Conservation (phyloP, 2,329 filamentous ascomycete species). For the Colletotrichum spaethianum region DNA sequence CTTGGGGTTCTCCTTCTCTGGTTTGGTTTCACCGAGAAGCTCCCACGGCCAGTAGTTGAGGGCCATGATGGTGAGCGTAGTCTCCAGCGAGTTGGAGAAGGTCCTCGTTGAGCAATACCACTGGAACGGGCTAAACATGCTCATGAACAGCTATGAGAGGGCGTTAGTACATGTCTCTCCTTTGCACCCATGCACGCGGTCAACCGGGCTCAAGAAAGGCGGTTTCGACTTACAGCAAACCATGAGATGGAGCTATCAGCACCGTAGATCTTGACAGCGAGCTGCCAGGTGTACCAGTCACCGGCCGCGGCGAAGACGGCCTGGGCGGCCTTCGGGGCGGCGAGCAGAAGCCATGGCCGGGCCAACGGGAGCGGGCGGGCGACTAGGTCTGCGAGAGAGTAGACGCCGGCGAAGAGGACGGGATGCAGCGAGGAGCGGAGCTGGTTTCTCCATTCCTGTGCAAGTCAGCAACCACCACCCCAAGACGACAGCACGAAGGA, state of each 20-base stretch:
- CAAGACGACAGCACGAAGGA: background rate
- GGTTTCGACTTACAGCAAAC: slow-evolving; percentile 72
- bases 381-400: slow-evolving; percentile 72
- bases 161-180: background rate
- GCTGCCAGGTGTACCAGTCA: slow-evolving; percentile 90
- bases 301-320: slow-evolving; percentile 81
- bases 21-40: slow-evolving; percentile 63
- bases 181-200: background rate
- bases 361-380: slow-evolving; percentile 66
- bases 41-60: slow-evolving; percentile 91
- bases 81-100: slow-evolving; percentile 94
- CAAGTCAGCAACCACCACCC: background rate
- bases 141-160: slow-evolving; percentile 74
- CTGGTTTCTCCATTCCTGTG: slow-evolving; percentile 90
- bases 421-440: slow-evolving; percentile 94
- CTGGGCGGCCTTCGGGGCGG: slow-evolving; percentile 82
- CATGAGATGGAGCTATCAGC: slow-evolving; percentile 73
- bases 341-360: slow-evolving; percentile 77
- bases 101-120: slow-evolving; percentile 96
- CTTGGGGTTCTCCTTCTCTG: slow-evolving; percentile 58
- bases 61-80: slow-evolving; percentile 85
- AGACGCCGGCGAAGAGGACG: slow-evolving; percentile 84
- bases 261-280: slow-evolving; percentile 83
- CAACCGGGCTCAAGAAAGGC: slow-evolving; percentile 34
- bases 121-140: slow-evolving; percentile 88